Percentiles rank a stretch among this genome's conserved stretches.
Conservation (phyloP, 257 asterid genomes). For the Jaltomata sinuosa region DNA sequence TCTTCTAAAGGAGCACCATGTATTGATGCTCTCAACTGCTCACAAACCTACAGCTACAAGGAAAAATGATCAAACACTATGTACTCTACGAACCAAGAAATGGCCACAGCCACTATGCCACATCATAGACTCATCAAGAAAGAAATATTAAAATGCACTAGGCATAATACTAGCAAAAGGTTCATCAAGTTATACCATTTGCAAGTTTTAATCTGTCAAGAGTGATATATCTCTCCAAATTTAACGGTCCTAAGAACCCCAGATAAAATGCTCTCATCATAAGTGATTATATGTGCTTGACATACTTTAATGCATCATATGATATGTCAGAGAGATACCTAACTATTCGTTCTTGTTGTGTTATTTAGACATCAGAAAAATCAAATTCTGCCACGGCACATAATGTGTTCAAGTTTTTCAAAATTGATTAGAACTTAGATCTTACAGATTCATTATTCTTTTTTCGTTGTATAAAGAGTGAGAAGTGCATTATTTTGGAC, state of each 20-base stretch:
- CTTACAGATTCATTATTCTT: neutral
- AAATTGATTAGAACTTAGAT: neutral
- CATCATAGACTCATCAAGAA: neutral
- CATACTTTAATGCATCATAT: neutral
- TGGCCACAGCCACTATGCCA: neutral
- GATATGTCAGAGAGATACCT: neutral
- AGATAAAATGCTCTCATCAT: neutral
- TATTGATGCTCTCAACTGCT: slow-evolving; percentile 61
- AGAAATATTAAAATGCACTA: neutral
- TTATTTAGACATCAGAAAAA: neutral
- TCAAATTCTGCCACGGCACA: neutral
- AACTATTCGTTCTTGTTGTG: neutral
- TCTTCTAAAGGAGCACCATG: slow-evolving; percentile 92
- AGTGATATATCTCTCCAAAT: neutral
- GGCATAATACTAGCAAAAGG: neutral
- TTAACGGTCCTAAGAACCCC: neutral
- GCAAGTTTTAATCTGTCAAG: neutral
- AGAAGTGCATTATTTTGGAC: neutral
- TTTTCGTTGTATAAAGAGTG: neutral
- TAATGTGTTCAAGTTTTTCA: neutral
- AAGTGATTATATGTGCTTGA: neutral
- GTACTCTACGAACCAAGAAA: neutral
- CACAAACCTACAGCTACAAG: slow-evolving; percentile 50
- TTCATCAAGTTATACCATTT: neutral
- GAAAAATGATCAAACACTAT: neutral